Base-by-base conservation (phyloP, 352 stramenopile species). In the Globisporangium lucens region DNA sequence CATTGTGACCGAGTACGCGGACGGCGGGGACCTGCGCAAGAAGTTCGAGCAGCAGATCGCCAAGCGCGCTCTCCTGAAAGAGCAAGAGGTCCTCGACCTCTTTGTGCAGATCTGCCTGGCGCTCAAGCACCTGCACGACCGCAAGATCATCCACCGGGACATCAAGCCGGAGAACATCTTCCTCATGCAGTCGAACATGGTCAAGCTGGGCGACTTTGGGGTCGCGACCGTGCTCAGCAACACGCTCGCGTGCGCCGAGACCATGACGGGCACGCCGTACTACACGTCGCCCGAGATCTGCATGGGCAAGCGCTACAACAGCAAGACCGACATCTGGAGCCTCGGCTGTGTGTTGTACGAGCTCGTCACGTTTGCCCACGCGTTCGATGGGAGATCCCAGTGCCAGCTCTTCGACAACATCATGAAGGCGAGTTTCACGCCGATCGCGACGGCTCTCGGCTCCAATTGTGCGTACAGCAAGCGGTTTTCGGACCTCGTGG, bases 201-300 rank as follows among this genome's bases (percentile, higher is more conserved):
- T 93, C 52, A 93, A 93, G 58, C 71, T 93, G 30, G 85, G 85
- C 20, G 89, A 96, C 65, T 86, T 96, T 56, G 89, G 89, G 13
- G 85, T 95, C 53, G 85, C 85, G 6, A 92, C 79, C 3, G 83
- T 92, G 41, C 67, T 92, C 12, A 89, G 76, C 69, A 75, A 91
- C 64, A 96, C 87, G 35, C 67, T 93, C 43, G 86, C 87, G 7
- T 86, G 83, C 62, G 82, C 82, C 1, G 74, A 89, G 67, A 93
- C 85, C n/a, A 77, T 85, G n/a, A 88, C 82, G 15, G 85, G 85
- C 9, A 93, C 85, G 2, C 85, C 85, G 59, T 98, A 97, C 75
- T 98, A 98, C 79, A 98, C 97, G 56, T 97, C 90, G 9, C 94
- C 94, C 46, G 94, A 98, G 74, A 96, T 98, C 53, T 98, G 90